A percentile compares a stretch with the other conserved stretches of the same genome.
Evolutionary conservation across 768 basidiomycete species (phyloP).

Genomic region (Lentinula sp.): DNA sequence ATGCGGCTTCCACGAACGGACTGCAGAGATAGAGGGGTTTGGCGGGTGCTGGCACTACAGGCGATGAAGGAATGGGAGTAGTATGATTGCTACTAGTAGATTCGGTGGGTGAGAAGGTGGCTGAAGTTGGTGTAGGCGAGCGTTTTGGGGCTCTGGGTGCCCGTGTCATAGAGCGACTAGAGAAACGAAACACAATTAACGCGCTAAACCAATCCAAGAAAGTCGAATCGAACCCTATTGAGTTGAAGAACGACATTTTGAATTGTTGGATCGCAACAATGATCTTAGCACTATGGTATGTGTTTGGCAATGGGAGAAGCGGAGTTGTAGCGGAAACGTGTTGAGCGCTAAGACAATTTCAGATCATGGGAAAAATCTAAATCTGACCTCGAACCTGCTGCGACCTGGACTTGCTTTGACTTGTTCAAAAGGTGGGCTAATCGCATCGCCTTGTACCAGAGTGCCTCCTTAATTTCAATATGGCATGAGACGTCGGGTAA

Average conservation of each 20-base stretch:
- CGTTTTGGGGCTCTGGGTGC: constrained; percentile 66
- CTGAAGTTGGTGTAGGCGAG: constrained; percentile 70
- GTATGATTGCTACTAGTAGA: constrained; percentile 26
- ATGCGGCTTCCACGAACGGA: constrained; percentile 93
- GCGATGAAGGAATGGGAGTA: constrained; percentile 31
- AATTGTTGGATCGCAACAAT: constrained; percentile 1
- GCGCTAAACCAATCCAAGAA: background rate
- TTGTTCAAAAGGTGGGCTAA: too few relatives aligned
- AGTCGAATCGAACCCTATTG: constrained; percentile 54
- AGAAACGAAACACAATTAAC: constrained; percentile 3
- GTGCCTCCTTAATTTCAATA: too few relatives aligned
- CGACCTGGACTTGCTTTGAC: too few relatives aligned
- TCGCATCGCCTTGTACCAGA: too few relatives aligned
- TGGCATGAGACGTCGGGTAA: background rate
- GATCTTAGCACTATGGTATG: background rate
- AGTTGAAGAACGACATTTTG: constrained; percentile 80
- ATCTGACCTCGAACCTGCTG: too few relatives aligned
- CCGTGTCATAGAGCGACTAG: constrained; percentile 71
- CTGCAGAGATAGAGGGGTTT: constrained; percentile 88
- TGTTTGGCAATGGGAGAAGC: background rate
- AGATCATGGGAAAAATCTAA: too few relatives aligned
- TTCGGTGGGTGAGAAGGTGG: constrained; percentile 45
- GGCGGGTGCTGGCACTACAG: constrained; percentile 20
- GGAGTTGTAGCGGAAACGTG: background rate
- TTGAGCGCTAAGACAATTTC: too few relatives aligned